Base-by-base conservation (phyloP, 805 yeast species). In the Hanseniaspora lindneri region DNA sequence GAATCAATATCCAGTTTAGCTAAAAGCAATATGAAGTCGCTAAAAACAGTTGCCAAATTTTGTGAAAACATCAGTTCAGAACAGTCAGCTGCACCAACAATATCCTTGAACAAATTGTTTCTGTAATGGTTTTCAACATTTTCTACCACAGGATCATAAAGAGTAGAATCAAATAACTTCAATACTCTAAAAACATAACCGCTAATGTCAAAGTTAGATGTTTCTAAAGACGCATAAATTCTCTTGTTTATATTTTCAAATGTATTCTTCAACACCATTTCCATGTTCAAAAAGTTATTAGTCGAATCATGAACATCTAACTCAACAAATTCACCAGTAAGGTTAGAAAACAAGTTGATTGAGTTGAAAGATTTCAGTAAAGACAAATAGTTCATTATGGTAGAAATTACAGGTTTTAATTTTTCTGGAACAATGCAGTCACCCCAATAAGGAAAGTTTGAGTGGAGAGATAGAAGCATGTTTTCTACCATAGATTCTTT, bases 101-200 rank as follows among this genome's bases (percentile, higher is more conserved):
- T n/a, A 6, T 39, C 39, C 21, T 19, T 16, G 10, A 46, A 46
- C 4, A 17, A 30, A 11, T 24, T 21, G 28, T 11, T 16, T 39
- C 43, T 37, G 14, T 39, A 39, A 17, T 37, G 30, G 14, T n/a
- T 17, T 17, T 46, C 49, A 16, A 39, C 17, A 3, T 25, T 41
- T 28, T 41, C 34, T 10, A 46, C 21, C 5, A 46, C 25, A 11
- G 43, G 39, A 13, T 46, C 28, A 32, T 32, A 24, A 6, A 46
- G 4, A 24, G 41, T 14, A 6, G 25, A 9, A 8, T 24, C 20
- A 5, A 37, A 10, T 24, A 37, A 37, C 13, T 24, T 25, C 3
- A 37, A 3, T 7, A 14, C 41, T 37, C 25, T 37, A 20, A 4
- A 5, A 37, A 37, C 20, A 37, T 37, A 37, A 25, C 14, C n/a